These are phyloP conservation scores for Asterella californica DNA, from an alignment of 225 moss, liverwort and hornwort species.

Conservation along the genomic window DNA sequence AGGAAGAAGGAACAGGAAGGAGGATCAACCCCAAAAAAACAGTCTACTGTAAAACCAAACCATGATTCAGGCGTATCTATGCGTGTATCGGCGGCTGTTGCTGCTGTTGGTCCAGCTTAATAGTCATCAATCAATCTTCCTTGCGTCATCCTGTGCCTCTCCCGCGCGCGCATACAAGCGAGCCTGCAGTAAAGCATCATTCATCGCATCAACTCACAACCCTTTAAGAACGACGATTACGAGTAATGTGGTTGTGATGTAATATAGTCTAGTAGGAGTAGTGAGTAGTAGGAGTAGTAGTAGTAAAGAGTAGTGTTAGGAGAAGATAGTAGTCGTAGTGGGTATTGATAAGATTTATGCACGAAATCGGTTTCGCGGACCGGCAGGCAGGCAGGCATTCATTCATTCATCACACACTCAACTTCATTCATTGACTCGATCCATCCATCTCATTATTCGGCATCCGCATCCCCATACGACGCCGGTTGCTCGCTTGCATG, in stretches of 20 bases:
- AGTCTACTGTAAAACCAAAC: slow-evolving; percentile 10
- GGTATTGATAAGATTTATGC: slow-evolving; percentile 18
- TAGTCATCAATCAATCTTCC: slow-evolving; percentile 5
- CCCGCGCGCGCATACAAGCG: background rate
- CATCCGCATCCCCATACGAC: background rate
- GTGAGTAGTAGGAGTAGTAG: background rate
- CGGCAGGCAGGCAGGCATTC: background rate
- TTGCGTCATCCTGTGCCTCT: background rate
- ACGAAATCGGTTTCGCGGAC: slow-evolving; percentile 12
- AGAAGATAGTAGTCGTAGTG: slow-evolving; percentile 1
- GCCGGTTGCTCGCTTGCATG: background rate
- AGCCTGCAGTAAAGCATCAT: slow-evolving; percentile 10
- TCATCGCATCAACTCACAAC: slow-evolving; percentile 5
- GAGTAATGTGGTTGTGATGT: slow-evolving; percentile 16
- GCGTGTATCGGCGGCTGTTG: slow-evolving; percentile 10
- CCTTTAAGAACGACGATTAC: slow-evolving; percentile 8
- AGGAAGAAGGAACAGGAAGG: background rate
- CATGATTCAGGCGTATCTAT: slow-evolving; percentile 11
- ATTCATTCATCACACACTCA: slow-evolving; percentile 1
- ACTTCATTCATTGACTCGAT: background rate
- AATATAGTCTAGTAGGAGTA: slow-evolving; percentile 17
- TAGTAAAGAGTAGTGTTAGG: background rate
- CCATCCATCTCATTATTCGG: slow-evolving; percentile 3
- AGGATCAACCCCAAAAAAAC: background rate
- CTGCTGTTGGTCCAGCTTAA: slow-evolving; percentile 5